Base-by-base conservation (phyloP, 352 stramenopile genomes). In the Hyaloperonospora brassicae region DNA sequence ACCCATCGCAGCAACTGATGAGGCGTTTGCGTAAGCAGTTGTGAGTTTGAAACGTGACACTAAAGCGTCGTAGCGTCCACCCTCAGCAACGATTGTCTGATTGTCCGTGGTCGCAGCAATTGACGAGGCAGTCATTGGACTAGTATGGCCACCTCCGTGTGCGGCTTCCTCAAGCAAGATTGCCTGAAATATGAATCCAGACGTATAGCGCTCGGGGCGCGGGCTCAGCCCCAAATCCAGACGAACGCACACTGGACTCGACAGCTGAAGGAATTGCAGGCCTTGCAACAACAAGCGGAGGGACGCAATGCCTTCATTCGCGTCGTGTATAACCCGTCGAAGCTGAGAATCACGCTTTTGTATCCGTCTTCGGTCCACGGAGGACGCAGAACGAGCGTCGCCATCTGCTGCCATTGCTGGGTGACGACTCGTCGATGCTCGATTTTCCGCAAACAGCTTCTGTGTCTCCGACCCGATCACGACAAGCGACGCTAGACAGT, bases 1-100 rank as follows among this genome's bases (percentile, higher is more conserved):
- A 35, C 82, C 82, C 70, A 94, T 89, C 0, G 84, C 84, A 31
- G 79, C 80, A 6, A 89, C 79, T 7, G 71, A 64, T 2, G 74
- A 82, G 2, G 74, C 60, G 58, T 92, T 90, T 9, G 85, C 66
- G 48, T 87, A 87, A 7, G 82, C 82, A 0, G 72, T 83, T 5
- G 84, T 86, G 14, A 93, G 66, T n/a, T 89, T 86, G 60, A 93
- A 94, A 0, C 81, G 79, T 2, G 80, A 82, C n/a, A 94, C 57
- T 25, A 94, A 57, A 6, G 81, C 68, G 47, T 94, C 84, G 47
- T 93, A 94, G 1, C 84, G 79, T 24, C 84, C 84, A 45, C 82
- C 84, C 56, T 94, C 82, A 0, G 84, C 84, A 24, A 71, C 56
- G 34, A 93, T 87, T 27, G 87, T 81, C 47, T 87, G 78, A 11